Conservation (phyloP, 768 basidiomycete genomes). For the Candolleomyces eurysporus region DNA sequence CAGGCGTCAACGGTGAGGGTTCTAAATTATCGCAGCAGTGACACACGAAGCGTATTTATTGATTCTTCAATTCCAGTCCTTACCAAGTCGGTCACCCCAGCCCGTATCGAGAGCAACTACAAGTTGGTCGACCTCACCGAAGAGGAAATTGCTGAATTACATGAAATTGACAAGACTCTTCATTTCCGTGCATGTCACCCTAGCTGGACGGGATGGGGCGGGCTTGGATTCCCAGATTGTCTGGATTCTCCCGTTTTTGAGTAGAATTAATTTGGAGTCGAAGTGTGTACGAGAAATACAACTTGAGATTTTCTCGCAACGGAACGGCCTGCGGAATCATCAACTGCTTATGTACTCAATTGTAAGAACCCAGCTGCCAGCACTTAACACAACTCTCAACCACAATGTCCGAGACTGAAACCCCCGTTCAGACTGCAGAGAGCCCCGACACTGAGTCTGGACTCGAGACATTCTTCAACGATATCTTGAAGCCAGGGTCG, state of each 20-base stretch:
- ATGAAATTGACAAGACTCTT: conserved; percentile 55
- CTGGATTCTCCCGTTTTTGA: background rate
- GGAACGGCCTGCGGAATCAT: no score
- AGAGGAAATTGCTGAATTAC: conserved; percentile 59
- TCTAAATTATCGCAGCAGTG: background rate
- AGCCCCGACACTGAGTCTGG: background rate
- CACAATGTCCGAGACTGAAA: background rate
- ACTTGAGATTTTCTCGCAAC: no score
- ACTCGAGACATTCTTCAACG: conserved; percentile 42
- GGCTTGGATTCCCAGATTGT: conserved; percentile 61
- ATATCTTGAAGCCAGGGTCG: conserved; percentile 71
- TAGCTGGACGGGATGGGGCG: conserved; percentile 61
- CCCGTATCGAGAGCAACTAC: conserved; percentile 61
- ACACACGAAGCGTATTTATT: background rate
- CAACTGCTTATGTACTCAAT: no score
- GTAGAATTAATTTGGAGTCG: no score
- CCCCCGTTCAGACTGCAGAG: background rate
- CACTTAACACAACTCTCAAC: no score
- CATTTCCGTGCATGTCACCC: conserved; percentile 69
- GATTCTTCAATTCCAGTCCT: conserved; percentile 42
- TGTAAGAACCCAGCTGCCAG: no score
- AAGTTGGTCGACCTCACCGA: conserved; percentile 59
- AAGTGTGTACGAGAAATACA: no score
- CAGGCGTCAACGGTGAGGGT: conserved; percentile 48
- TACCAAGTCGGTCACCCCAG: conserved; percentile 73